These are phyloP conservation scores for Aureobasidium leucospermi DNA, from an alignment of 2,329 filamentous ascomycete genomes.

Conservation along the genomic window DNA sequence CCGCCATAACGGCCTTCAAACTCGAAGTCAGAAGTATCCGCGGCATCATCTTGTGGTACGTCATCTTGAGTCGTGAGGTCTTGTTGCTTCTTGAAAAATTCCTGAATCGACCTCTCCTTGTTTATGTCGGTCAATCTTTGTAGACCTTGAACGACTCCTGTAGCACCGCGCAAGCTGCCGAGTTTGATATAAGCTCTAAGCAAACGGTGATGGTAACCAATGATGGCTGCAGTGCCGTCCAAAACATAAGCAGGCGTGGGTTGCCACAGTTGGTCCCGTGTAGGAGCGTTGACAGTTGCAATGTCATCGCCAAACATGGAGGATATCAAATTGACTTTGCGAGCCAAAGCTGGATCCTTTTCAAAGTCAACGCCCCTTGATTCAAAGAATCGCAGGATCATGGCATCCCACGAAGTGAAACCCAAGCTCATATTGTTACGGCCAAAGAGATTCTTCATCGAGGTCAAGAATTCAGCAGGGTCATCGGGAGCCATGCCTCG, in stretches of 20 bases:
- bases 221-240: slow-evolving; percentile 35
- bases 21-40: slow-evolving; percentile 5
- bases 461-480: slow-evolving; percentile 29
- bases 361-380: slow-evolving; percentile 40
- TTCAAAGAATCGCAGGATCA: slow-evolving; percentile 46
- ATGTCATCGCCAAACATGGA: slow-evolving; percentile 36
- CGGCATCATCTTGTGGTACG: slow-evolving; percentile 1
- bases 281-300: slow-evolving; percentile 27
- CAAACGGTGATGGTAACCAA: slow-evolving; percentile 37
- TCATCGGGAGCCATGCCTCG: slow-evolving; percentile 30
- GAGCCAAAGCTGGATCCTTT: slow-evolving; percentile 33
- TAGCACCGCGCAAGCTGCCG: slow-evolving; percentile 33
- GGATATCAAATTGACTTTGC: slow-evolving; percentile 27
- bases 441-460: slow-evolving; percentile 32
- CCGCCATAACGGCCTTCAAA: slow-evolving; percentile 26
- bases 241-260: slow-evolving; percentile 34
- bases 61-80: not conserved
- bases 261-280: slow-evolving; percentile 15
- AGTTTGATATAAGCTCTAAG: slow-evolving; percentile 33
- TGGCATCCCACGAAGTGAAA: slow-evolving; percentile 36
- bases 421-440: slow-evolving; percentile 33
- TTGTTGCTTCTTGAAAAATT: slow-evolving; percentile 31
- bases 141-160: slow-evolving; percentile 31
- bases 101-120: slow-evolving; percentile 34
- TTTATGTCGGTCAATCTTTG: slow-evolving; percentile 37